Evolutionary conservation across 1,284 basidiomycete genomes (phyloP), one percentile per base, ranked within the genome.

Genomic region (Trichosporon sp.): DNA sequence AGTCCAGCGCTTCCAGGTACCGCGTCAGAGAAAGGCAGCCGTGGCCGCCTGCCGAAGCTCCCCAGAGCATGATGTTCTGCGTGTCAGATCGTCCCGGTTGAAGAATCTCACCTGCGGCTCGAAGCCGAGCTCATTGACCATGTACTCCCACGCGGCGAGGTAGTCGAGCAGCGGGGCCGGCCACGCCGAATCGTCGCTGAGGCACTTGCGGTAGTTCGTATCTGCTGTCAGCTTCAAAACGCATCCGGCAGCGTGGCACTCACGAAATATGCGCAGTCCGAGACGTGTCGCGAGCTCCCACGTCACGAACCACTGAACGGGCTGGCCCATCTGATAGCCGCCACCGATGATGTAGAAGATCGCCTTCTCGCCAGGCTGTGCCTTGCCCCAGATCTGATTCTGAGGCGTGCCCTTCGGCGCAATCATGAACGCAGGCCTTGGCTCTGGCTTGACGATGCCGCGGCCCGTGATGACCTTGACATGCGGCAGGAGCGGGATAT

Each of bases 281-380:
- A 54, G 49, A 9, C 49, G 9, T 11, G 49, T 54, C 11, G 27
- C 27, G 8, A 61, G 54, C 16, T 62, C 61, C 61, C 61, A 62
- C 5, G 46, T 29, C 31, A 49, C 19, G 56, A 58, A 62, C 56
- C 57, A 63, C 34, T 52, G 31, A 6, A 64, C 34, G 4, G 64
- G 64, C n/a, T 65, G 64, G 19, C 60, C 63, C 11, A 52, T 27
- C 27, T 61, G 54, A 33, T 65, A 68, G 16, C 63, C 66, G 3
- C 66, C 66, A 14, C 66, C 66, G 16, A 65, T 60, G 6, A 68
- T 36, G 59, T 62, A 65, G 59, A 65, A 56, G 25, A 68, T 37
- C 1, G 34, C 57, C 37, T 63, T 60, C 36, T 68, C 66, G 13
- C 59, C 63, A 1, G 54, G 36, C n/a, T 31, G 25, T 1, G 66